A percentile compares a stretch with the other conserved stretches of the same genome.
phyloP scores from a whole-genome alignment of 495 filamentous ascomycete species.

The Neurospora sp. region DNA sequence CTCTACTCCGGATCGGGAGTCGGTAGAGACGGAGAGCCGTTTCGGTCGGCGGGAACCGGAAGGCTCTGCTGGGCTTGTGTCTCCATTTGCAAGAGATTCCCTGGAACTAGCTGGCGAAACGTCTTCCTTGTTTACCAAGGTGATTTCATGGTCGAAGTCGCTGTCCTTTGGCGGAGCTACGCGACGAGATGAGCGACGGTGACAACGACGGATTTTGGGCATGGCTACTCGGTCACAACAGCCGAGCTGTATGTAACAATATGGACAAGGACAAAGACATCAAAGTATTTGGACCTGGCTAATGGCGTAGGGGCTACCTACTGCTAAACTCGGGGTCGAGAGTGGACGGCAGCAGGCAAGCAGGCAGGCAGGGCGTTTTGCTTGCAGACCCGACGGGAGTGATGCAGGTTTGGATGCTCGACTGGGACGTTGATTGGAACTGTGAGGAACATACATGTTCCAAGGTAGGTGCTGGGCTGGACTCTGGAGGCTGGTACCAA shows the following conservation, averaged over 20 bases:
- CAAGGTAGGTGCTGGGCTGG: background rate
- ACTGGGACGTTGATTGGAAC: background rate
- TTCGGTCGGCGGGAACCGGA: background rate
- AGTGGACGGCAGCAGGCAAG: background rate
- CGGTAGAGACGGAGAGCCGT: background rate
- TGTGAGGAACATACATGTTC: background rate
- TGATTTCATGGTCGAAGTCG: constrained; percentile 54
- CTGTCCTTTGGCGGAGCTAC: constrained; percentile 36
- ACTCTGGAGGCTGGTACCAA: background rate
- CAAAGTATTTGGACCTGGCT: background rate
- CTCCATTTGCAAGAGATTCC: background rate
- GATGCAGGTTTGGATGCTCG: background rate
- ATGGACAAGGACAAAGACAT: background rate
- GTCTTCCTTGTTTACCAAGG: constrained; percentile 35
- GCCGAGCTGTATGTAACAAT: background rate
- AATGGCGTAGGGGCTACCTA: background rate
- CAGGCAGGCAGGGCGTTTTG: background rate
- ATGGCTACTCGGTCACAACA: constrained; percentile 19
- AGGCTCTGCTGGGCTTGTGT: background rate
- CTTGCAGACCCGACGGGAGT: background rate
- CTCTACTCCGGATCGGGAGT: background rate
- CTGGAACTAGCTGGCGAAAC: background rate
- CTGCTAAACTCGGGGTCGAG: background rate
- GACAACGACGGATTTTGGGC: constrained; percentile 27
- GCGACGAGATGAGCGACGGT: constrained; percentile 37